These are phyloP conservation scores for Nicotiana paniculata DNA, from an alignment of 257 asterid species.

Conservation along the genomic window DNA sequence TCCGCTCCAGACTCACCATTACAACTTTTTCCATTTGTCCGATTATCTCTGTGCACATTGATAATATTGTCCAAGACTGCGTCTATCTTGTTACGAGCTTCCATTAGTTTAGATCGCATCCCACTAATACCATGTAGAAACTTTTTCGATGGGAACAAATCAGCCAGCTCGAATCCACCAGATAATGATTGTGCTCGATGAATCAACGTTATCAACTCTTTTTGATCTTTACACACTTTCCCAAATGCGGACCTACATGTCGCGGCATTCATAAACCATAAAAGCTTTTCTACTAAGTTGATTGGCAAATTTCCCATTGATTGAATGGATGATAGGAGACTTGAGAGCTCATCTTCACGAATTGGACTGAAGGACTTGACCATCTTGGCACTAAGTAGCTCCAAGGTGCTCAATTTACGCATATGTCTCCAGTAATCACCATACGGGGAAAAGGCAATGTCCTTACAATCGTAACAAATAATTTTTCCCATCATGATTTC, in stretches of 20 bases:
- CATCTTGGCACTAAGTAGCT: conserved; percentile 7
- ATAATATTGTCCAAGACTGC: background rate
- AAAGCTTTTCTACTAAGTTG: too few relatives aligned
- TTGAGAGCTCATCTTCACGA: background rate
- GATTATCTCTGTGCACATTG: background rate
- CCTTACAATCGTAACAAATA: background rate
- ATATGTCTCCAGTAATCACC: conserved; percentile 13
- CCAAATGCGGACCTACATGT: too few relatives aligned
- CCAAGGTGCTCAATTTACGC: conserved; percentile 10
- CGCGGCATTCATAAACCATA: too few relatives aligned
- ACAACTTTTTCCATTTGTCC: background rate
- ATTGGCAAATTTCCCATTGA: too few relatives aligned
- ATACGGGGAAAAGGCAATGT: background rate
- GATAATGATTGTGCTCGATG: too few relatives aligned
- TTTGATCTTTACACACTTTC: too few relatives aligned
- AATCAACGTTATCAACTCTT: too few relatives aligned
- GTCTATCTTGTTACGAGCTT: background rate
- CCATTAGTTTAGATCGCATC: background rate
- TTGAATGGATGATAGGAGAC: too few relatives aligned
- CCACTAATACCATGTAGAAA: background rate
- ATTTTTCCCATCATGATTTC: background rate
- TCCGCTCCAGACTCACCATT: background rate
- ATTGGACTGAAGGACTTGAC: background rate
- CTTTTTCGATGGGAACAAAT: background rate
- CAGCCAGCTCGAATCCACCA: too few relatives aligned